Evolutionary conservation across 352 stramenopile species (phyloP).

Genomic region (Phytopythium vexans): DNA sequence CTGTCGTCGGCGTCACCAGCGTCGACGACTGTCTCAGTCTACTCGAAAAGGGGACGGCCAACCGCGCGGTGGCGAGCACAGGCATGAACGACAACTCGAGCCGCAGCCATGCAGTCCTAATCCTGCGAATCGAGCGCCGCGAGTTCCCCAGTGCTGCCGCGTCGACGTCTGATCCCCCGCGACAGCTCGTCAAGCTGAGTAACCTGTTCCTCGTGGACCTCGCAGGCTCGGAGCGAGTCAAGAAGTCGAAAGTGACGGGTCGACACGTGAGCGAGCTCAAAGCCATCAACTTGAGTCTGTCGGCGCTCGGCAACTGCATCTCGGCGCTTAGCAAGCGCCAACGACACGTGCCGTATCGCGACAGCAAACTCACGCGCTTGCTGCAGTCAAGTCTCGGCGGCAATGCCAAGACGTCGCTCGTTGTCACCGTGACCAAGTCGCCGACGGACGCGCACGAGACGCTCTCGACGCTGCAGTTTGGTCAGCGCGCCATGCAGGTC

Average conservation of each 20-base stretch:
- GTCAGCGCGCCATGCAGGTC: conserved; percentile 70
- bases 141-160: neutral
- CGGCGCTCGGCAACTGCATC: conserved; percentile 73
- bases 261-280: conserved; percentile 67
- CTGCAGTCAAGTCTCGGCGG: conserved; percentile 67
- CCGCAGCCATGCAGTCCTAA: conserved; percentile 85
- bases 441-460: conserved; percentile 51
- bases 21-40: conserved; percentile 46
- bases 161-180: conserved; percentile 1
- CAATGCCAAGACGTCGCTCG: conserved; percentile 69
- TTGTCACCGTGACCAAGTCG: conserved; percentile 55
- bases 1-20: conserved; percentile 32
- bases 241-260: conserved; percentile 54
- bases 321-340: conserved; percentile 59
- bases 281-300: conserved; percentile 72
- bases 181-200: conserved; percentile 51
- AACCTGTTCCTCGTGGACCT: conserved; percentile 69
- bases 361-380: conserved; percentile 71
- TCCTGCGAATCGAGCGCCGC: conserved; percentile 20
- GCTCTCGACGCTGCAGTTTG: conserved; percentile 68
- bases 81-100: conserved; percentile 87
- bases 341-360: conserved; percentile 59
- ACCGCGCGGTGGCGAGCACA: conserved; percentile 78
- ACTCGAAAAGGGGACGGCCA: conserved; percentile 46
- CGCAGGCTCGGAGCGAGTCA: conserved; percentile 67